phyloP scores from a whole-genome alignment of 306 rosid genomes.

The Crataegus laevigata region DNA sequence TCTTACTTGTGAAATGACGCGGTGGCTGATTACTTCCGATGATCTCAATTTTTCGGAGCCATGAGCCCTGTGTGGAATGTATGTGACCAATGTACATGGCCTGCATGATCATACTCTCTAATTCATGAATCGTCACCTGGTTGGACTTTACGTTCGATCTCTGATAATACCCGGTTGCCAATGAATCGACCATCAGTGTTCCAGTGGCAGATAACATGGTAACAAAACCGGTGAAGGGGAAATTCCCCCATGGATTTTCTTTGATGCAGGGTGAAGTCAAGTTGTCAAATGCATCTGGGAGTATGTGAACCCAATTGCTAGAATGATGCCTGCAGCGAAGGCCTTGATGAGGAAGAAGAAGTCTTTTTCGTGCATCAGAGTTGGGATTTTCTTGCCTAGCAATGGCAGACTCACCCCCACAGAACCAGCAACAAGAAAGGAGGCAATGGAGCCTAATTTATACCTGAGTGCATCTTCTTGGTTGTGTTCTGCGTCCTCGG shows the following conservation, averaged over 20 bases:
- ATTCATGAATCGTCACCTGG: conserved; percentile 34
- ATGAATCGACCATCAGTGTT: conserved; percentile 59
- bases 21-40: conserved; percentile 44
- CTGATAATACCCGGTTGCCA: conserved; percentile 56
- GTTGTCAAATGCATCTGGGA: conserved; percentile 53
- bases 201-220: conserved; percentile 57
- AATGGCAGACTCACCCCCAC: conserved; percentile 60
- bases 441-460: conserved; percentile 56
- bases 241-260: conserved; percentile 47
- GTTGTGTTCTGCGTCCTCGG: conserved; percentile 1
- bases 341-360: conserved; percentile 61
- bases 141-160: conserved; percentile 39
- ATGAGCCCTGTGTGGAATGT: conserved; percentile 67
- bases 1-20: conserved; percentile 58
- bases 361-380: conserved; percentile 38
- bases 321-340: conserved; percentile 70
- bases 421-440: conserved; percentile 54
- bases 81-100: conserved; percentile 62
- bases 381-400: conserved; percentile 45
- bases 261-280: conserved; percentile 49
- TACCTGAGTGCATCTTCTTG: conserved; percentile 25
- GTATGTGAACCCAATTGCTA: conserved; percentile 62
- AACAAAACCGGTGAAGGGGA: conserved; percentile 54
- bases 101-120: conserved; percentile 28
- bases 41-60: conserved; percentile 31